Base-by-base conservation (phyloP, 805 yeast species). In the Cyberlindnera xishuangbannaensis region DNA sequence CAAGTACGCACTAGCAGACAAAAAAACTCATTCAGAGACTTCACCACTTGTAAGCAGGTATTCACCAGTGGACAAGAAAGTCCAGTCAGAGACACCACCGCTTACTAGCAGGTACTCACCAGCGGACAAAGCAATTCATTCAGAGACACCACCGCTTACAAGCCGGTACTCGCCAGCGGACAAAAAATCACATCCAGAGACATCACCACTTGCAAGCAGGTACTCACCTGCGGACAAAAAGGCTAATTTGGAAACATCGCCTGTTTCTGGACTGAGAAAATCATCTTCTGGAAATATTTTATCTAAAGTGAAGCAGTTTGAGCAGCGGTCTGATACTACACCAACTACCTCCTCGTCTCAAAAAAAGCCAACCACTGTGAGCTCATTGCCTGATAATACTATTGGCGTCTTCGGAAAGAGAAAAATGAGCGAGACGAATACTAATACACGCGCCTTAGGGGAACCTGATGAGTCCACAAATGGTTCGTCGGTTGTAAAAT, bases 301-400 rank as follows among this genome's bases (percentile, higher is more conserved):
- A 22, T 53, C 58, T 4, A 50, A 50, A 33, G 55, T 55, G 30
- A 56, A 41, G 43, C 60, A 54, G 29, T 53, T 50, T 34, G 61
- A 53, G 24, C 51, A 47, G 27, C 52, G 44, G 28, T 41, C 40
- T 23, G 40, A 37, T 9, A 29, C 23, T 4, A 30, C 38, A 2
- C 41, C 41, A n/a, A 25, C 19, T n/a, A 15, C 39, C 1, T 33
- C 45, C 2, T 29, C 41, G 14, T 30, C 13, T n/a, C 22, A 47
- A 4, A 41, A 35, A 33, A 47, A 45, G 15, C 36, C 47, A 3
- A 18, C n/a, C n/a, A n/a, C 37, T 11, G 33, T 44, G 6, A 49
- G 47, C 27, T 50, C 50, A 3, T 34, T 50, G 9, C 40, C 48
- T 19, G 47, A 44, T 10, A 38, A 41, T 5, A 36, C 41, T 13